A percentile compares a stretch with the other conserved stretches of the same genome.
Evolutionary conservation across 768 basidiomycete species (phyloP).

Genomic region (Phylloporus arenicola): DNA sequence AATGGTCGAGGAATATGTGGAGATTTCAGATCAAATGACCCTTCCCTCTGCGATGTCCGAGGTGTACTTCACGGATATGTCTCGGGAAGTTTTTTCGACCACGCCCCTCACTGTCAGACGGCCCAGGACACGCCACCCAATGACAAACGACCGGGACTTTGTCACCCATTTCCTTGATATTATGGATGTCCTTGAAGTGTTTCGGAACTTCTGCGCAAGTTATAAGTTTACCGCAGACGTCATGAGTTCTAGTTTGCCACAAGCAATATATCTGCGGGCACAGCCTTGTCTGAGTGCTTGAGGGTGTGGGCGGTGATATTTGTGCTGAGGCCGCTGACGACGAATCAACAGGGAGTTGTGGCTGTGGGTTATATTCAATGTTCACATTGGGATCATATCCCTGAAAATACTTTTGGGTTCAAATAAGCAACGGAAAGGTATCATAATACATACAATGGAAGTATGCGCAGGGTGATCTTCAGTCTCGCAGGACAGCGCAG

Average conservation of each 20-base stretch:
- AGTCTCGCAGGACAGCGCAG: not conserved
- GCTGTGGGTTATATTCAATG: not conserved
- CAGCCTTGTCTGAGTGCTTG: not conserved
- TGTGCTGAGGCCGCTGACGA: not conserved
- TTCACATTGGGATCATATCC: too few relatives aligned
- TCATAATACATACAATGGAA: not conserved
- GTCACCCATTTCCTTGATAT: not conserved
- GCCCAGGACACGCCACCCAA: not conserved
- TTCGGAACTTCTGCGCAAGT: not conserved
- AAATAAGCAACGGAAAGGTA: not conserved
- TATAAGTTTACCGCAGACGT: not conserved
- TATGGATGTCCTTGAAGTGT: not conserved
- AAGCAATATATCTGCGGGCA: not conserved
- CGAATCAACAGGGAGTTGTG: not conserved
- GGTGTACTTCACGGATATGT: not conserved
- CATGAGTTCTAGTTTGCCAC: not conserved
- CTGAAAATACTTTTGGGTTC: too few relatives aligned
- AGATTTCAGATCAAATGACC: not conserved
- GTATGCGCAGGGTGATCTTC: not conserved
- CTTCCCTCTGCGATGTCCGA: not conserved
- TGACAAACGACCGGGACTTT: not conserved
- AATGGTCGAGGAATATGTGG: too few relatives aligned
- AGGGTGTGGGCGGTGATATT: not conserved
- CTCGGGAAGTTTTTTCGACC: constrained; percentile 3
- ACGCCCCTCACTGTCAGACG: too few relatives aligned